Evolutionary conservation across 352 stramenopile genomes (phyloP), one percentile per base, ranked within the genome.

Genomic region (Phytophthora sp.): DNA sequence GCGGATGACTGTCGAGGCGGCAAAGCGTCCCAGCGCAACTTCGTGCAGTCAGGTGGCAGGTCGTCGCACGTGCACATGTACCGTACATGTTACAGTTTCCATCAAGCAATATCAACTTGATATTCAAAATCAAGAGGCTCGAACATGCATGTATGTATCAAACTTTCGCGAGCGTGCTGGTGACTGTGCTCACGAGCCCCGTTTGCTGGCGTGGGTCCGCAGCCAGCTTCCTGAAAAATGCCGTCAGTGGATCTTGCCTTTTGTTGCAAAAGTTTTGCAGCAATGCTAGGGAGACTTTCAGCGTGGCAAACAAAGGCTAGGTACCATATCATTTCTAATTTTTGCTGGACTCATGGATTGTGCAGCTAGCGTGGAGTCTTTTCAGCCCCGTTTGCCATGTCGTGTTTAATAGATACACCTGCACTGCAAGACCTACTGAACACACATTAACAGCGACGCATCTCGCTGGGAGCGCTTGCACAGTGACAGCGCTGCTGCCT

Each of bases 281-380:
- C n/a, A n/a, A n/a, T n/a, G n/a, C n/a, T n/a, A n/a, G n/a, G 29
- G 29, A 3, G 29, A 33, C 29, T 33, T 27, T 0, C 39, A 46
- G 7, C n/a, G n/a, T 47, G 27, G 35, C 33, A 30, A 29, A 61
- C 35, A 33, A 53, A n/a, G n/a, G n/a, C n/a, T n/a, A 47, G 16
- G 29, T 26, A 49, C 21, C 42, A 55, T 63, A 24, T 63, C 56
- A 63, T 24, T 57, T 63, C 56, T 63, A 29, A 21, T 63, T 63
- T 63, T 49, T 58, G 35, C 56, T 63, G 24, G 44, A 41, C 31
- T 57, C 18, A 54, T 30, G 33, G 46, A 54, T n/a, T 38, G n/a
- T 24, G 41, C 33, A 29, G 16, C 53, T 29, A 52, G 53, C 39
- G 53, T 61, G 53, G 38, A 26, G 41, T 49, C 30, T 49, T 5